Evolutionary conservation across 345 rosid species (phyloP), one percentile per base, ranked within the genome.

Genomic region (Citrus mangshanensis): DNA sequence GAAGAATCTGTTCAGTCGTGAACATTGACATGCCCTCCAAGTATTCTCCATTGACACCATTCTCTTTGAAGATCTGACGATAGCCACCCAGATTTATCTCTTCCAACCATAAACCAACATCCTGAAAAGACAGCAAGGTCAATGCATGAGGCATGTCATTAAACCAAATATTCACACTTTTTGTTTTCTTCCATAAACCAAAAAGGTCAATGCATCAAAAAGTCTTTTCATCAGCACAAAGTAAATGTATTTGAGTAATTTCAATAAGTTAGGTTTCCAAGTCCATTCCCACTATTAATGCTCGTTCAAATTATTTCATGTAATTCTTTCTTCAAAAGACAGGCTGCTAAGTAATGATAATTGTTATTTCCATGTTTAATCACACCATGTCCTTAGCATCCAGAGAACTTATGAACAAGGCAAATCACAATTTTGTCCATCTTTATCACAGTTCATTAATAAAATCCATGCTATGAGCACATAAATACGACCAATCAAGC

Each of bases 21-120:
- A 95, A 95, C 86, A 92, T 95, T 62, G 98, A 95, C 98, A 95
- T 95, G 89, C 96, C 93, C 83, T 95, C 99, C 73, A 92, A 79
- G 88, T 92, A 95, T 66, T 95, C 99, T 77, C 99, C 99, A 61
- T 95, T 95, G 66, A 95, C 98, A 60, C 98, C 90, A 24, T 89
- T 92, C 77, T 95, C 97, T 86, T 93, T 90, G 85, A 95, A 95
- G 72, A 91, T 95, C 80, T 86, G 93, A 12, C 99, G 90, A 84
- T 95, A 95, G 87, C 91, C 85, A 21, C 98, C 98, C 69, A 95
- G 84, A 81, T 95, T 93, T 81, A 95, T 93, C 80, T 91, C 96
- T 83, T 95, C 98, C 75, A 95, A 87, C 99, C 99, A 95, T 84
- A 92, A 77, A 22, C 99, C 99, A 74, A 95, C 99, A 85, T 95